Conservation (phyloP, 768 basidiomycete genomes). For the Imleria badia region DNA sequence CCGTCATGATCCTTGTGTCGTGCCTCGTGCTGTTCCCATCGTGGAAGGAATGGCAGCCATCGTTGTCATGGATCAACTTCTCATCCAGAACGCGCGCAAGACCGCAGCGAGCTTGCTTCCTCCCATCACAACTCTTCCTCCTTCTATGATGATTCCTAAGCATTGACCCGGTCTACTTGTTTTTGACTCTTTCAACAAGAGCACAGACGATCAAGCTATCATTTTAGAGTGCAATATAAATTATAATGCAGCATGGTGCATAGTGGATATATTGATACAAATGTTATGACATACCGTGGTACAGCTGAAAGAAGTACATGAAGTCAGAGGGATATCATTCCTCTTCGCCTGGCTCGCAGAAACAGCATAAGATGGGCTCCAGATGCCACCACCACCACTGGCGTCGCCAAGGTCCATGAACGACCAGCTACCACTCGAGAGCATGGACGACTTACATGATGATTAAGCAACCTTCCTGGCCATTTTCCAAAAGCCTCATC, state of each 20-base stretch:
- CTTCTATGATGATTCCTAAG: conserved; percentile 80
- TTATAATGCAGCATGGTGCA: conserved; percentile 1
- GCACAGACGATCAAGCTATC: background rate
- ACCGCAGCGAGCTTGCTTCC: conserved; percentile 78
- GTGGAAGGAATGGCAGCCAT: conserved; percentile 97
- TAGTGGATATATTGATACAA: conserved; percentile 15
- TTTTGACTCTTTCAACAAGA: conserved; percentile 2
- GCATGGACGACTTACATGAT: conserved; percentile 49
- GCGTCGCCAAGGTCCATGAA: background rate
- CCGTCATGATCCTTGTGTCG: conserved; percentile 96
- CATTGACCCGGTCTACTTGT: conserved; percentile 10
- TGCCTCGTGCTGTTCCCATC: conserved; percentile 95
- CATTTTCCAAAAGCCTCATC: conserved; percentile 62
- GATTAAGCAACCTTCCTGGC: conserved; percentile 69
- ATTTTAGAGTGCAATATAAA: background rate
- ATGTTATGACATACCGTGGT: background rate
- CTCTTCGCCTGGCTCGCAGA: conserved; percentile 57
- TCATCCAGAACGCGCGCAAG: conserved; percentile 84
- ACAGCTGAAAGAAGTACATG: background rate
- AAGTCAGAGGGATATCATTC: conserved; percentile 21
- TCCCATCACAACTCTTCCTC: conserved; percentile 82
- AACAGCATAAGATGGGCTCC: conserved; percentile 63
- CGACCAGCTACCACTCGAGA: background rate
- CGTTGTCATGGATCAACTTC: conserved; percentile 91
- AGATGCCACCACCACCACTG: conserved; percentile 89